phyloP scores from a whole-genome alignment of 306 rosid species.

The Ammopiptanthus mongolicus region DNA sequence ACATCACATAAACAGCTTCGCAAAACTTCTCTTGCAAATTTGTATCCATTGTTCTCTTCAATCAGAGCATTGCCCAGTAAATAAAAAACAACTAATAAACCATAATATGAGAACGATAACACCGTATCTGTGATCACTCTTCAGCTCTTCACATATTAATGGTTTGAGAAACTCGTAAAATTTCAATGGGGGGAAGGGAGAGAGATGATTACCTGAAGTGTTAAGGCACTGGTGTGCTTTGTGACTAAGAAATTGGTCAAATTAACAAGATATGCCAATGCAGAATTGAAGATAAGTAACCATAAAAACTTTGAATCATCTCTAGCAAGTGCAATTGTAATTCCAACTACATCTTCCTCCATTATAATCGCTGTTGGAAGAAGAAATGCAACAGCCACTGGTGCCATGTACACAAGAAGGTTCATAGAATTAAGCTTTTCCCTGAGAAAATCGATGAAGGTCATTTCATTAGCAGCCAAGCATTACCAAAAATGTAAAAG shows the following conservation, averaged over 20 bases:
- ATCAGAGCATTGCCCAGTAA: neutral
- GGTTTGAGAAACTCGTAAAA: neutral
- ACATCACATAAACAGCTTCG: neutral
- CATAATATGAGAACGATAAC: neutral
- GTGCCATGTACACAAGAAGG: conserved; percentile 24
- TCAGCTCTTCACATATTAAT: neutral
- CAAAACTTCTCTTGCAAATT: neutral
- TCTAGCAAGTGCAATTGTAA: conserved; percentile 7
- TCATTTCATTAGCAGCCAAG: conserved; percentile 23
- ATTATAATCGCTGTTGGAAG: conserved; percentile 7
- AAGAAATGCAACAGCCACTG: conserved; percentile 11
- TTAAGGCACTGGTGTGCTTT: conserved; percentile 28
- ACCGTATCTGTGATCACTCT: neutral
- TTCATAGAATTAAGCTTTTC: conserved; percentile 21
- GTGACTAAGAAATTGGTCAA: conserved; percentile 43
- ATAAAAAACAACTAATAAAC: neutral
- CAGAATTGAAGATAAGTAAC: conserved; percentile 15
- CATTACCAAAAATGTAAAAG: neutral
- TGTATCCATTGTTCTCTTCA: neutral
- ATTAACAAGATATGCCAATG: conserved; percentile 16
- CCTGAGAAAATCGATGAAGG: conserved; percentile 2
- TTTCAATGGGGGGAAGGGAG: neutral
- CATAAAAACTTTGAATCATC: conserved; percentile 9
- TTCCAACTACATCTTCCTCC: conserved; percentile 19
- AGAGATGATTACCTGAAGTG: conserved; percentile 19